These are phyloP conservation scores for Oryza glumipatula DNA, from an alignment of 176 grass and related monocot genomes.

Conservation along the genomic window DNA sequence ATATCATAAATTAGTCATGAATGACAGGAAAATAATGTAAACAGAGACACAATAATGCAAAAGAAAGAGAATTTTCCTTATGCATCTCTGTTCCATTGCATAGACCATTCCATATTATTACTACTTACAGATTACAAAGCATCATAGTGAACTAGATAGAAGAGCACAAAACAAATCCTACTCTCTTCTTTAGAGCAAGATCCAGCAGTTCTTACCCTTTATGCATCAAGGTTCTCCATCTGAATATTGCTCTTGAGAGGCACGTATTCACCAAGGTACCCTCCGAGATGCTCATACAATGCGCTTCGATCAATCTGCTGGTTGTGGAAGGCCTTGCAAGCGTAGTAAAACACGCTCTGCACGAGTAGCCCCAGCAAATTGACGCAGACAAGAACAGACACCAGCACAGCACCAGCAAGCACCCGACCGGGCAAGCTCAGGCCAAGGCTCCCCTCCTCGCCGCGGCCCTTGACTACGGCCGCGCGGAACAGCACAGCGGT, in stretches of 20 bases:
- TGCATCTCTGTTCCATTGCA: constrained; percentile 38
- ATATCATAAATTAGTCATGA: neutral
- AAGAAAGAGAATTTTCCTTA: constrained; percentile 33
- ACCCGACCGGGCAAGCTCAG: constrained; percentile 46
- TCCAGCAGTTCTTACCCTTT: constrained; percentile 24
- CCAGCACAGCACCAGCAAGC: constrained; percentile 63
- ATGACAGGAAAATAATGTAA: neutral
- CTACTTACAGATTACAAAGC: constrained; percentile 42
- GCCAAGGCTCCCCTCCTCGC: constrained; percentile 79
- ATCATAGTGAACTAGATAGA: constrained; percentile 20
- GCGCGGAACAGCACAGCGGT: constrained; percentile 69
- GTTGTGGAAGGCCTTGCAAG: constrained; percentile 96
- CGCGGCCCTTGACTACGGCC: constrained; percentile 69
- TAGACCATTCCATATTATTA: constrained; percentile 19
- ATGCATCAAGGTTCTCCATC: constrained; percentile 76
- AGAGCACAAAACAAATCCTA: constrained; percentile 22
- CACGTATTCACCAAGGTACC: constrained; percentile 92
- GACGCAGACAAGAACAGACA: constrained; percentile 73
- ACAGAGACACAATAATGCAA: neutral
- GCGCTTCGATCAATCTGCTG: constrained; percentile 89
- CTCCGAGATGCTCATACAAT: constrained; percentile 85
- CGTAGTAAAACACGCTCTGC: constrained; percentile 97
- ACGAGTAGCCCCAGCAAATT: constrained; percentile 80
- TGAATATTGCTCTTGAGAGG: constrained; percentile 95
- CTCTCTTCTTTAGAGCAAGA: constrained; percentile 10